Evolutionary conservation across 257 asterid genomes (phyloP), one percentile per base, ranked within the genome.

Genomic region (Ocimum tenuiflorum): DNA sequence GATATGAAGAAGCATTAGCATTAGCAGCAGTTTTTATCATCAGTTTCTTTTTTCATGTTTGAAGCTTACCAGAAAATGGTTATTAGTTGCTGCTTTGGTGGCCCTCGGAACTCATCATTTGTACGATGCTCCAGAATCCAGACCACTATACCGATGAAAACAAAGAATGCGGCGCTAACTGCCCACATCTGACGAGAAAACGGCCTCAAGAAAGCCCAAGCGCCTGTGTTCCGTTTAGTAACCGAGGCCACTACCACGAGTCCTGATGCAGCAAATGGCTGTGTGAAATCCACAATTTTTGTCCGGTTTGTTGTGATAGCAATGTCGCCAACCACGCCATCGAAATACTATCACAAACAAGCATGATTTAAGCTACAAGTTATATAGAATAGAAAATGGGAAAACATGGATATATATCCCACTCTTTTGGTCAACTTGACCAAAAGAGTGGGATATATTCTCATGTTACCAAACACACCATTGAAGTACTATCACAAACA

Each of bases 141-240:
- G 10, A 87, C 83, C n/a, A 87, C 91, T 24, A 81, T 74, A 36
- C 91, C 95, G 7, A 87, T 68, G 70, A 85, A 72, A 38, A 82
- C 29, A 36, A 87, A 87, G 50, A 80, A 81, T 29, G 73, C 83
- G 13, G 83, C 86, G 60, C 70, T 75, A 14, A 79, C 89, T 27
- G 68, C 89, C 95, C 91, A 87, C 80, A 82, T 42, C 54, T 70
- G 38, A 27, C 55, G 77, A 47, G 88, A 83, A 72, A 87, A 85
- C 0, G 95, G 95, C 75, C 88, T 75, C 50, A 87, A 66, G 63
- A 87, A 87, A 46, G 88, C 87, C 95, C 91, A 87, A 43, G 88
- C 84, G 55, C 79, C 85, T 2, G 87, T 75, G 71, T 83, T 85
- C 71, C 72, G 58, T 59, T 64, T 73, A 56, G 60, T 79, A 35